Conservation (phyloP, 768 basidiomycete genomes). For the Pleurotus salmoneostramineus region DNA sequence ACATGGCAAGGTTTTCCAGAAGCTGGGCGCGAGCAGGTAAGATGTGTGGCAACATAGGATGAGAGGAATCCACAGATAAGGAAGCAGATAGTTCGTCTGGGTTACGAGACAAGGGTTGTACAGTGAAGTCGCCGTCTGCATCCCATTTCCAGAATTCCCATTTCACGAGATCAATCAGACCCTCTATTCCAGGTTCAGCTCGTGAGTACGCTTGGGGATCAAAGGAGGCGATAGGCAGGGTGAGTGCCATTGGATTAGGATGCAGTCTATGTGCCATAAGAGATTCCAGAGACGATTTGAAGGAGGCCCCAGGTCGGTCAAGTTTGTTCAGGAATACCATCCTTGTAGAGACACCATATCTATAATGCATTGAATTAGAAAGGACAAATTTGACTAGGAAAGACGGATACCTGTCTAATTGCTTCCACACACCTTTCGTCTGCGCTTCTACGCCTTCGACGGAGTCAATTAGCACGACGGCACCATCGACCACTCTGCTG, state of each 20-base stretch:
- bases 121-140: slow-evolving; percentile 37
- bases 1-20: slow-evolving; percentile 77
- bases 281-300: slow-evolving; percentile 67
- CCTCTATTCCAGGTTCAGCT: slow-evolving; percentile 83
- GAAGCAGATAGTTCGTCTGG: slow-evolving; percentile 36
- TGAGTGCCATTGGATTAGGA: slow-evolving; percentile 63
- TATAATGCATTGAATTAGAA: slow-evolving; percentile 22
- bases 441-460: slow-evolving; percentile 92
- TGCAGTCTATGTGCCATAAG: slow-evolving; percentile 74
- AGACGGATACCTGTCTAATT: slow-evolving; percentile 68
- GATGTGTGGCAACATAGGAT: slow-evolving; percentile 69
- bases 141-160: slow-evolving; percentile 84
- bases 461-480: slow-evolving; percentile 83
- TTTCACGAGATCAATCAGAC: slow-evolving; percentile 77
- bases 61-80: slow-evolving; percentile 46
- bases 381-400: neutral
- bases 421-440: slow-evolving; percentile 85
- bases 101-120: slow-evolving; percentile 48
- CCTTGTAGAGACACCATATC: slow-evolving; percentile 76
- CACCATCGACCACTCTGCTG: slow-evolving; percentile 86
- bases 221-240: slow-evolving; percentile 79
- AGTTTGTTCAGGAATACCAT: slow-evolving; percentile 87
- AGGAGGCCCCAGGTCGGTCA: slow-evolving; percentile 83
- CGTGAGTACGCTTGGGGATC: slow-evolving; percentile 56
- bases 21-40: slow-evolving; percentile 64